Evolutionary conservation across 768 basidiomycete genomes (phyloP).

Genomic region (Collybia mongolica): DNA sequence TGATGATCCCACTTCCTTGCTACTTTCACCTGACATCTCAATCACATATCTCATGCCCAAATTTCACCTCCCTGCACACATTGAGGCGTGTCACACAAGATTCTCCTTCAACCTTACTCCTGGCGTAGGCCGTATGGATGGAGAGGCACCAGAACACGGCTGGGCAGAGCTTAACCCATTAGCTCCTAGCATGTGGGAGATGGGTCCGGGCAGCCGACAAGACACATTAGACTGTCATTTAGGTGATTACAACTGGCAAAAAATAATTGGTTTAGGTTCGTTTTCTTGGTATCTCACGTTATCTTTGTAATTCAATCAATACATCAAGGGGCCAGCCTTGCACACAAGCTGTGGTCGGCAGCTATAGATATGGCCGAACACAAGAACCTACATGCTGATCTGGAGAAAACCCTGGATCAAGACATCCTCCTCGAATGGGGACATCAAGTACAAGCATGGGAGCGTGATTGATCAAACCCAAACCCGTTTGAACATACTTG

Average conservation of each 20-base stretch:
- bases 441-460: slow-evolving; percentile 8
- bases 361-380: slow-evolving; percentile 6
- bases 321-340: background rate
- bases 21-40: background rate
- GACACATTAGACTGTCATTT: slow-evolving; percentile 21
- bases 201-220: background rate
- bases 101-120: slow-evolving; percentile 1
- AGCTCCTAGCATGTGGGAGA: slow-evolving; percentile 17
- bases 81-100: background rate
- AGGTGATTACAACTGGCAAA: slow-evolving; percentile 25
- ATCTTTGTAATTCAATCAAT: background rate
- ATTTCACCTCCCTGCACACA: background rate
- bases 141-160: background rate
- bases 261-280: slow-evolving; percentile 18
- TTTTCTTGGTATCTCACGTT: background rate
- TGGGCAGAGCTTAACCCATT: slow-evolving; percentile 27
- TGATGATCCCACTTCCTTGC: slow-evolving; percentile 3
- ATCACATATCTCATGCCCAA: background rate
- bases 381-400: background rate
- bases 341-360: too few relatives aligned
- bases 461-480: slow-evolving; percentile 3
- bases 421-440: slow-evolving; percentile 1
- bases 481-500: background rate
- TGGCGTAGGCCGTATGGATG: background rate
- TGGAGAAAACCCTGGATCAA: background rate